These are phyloP conservation scores for Rehmannia glutinosa DNA, from an alignment of 257 asterid species.

Conservation along the genomic window DNA sequence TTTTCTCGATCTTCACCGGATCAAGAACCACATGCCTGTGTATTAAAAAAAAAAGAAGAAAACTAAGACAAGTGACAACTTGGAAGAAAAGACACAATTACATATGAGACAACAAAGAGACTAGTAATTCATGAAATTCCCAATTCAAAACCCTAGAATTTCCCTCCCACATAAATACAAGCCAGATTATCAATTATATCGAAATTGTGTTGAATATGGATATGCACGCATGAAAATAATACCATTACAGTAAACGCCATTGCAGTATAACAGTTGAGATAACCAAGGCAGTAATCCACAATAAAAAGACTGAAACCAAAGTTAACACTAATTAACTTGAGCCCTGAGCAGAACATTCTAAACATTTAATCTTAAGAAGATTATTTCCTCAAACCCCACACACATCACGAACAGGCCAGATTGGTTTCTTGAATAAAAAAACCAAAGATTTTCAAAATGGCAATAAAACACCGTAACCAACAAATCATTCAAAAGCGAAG, in stretches of 20 bases:
- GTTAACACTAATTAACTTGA: background rate
- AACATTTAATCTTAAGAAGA: background rate
- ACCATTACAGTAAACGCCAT: background rate
- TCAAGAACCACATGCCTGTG: no score
- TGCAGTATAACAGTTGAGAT: slow-evolving; percentile 4
- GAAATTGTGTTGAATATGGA: background rate
- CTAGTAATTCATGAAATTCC: slow-evolving; percentile 8
- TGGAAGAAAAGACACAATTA: slow-evolving; percentile 12
- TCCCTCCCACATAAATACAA: background rate
- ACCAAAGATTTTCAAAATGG: background rate
- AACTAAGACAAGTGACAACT: no score
- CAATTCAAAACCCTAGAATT: slow-evolving; percentile 22
- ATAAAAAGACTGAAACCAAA: slow-evolving; percentile 4
- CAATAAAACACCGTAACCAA: slow-evolving; percentile 8
- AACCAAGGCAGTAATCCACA: slow-evolving; percentile 21
- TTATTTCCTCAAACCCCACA: slow-evolving; percentile 9
- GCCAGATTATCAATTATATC: slow-evolving; percentile 5
- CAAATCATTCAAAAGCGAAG: slow-evolving; percentile 21
- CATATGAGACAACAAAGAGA: background rate
- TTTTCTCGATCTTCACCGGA: no score
- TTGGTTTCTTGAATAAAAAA: background rate
- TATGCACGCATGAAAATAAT: background rate
- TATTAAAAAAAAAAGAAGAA: no score
- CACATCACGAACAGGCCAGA: slow-evolving; percentile 18
- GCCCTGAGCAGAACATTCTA: background rate